Base-by-base conservation (phyloP, 352 stramenopile genomes). In the Peronospora belbahrii region DNA sequence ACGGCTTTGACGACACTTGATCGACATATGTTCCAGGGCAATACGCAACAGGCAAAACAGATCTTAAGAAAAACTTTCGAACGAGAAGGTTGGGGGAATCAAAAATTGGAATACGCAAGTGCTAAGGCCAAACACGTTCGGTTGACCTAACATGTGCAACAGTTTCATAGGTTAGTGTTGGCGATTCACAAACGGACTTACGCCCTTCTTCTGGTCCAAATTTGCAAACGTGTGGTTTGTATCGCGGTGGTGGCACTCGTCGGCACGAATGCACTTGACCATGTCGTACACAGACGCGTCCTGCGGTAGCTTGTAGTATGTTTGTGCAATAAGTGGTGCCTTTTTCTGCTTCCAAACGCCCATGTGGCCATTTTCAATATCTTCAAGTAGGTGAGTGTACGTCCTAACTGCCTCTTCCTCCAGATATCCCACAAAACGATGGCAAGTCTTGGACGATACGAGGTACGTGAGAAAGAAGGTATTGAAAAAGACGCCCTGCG, bases 361-460 rank as follows among this genome's bases (percentile, higher is more conserved):
- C 38, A 96, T 49, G 38, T 97, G 78, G 6, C 64, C 84, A 25
- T 80, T 64, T 22, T 96, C 69, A 38, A 97, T 97, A 23, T 88
- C 88, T 23, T 85, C 48, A 18, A 97, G 70, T 42, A 97, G 77
- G 17, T 80, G 90, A 17, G 89, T 95, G 68, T 97, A 97, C 6
- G 87, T 97, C 39, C 84, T 72, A 30, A 89, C 87, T 9, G 87
- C 89, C 55, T 97, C 79, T 62, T 96, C 87, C 46, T 97, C 90
- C 17, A 97, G 58, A 66, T 97, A 97, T 3, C 88, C 89, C 10
- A 97, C 89, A 47, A 96, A 94, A 44, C 86, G 84, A 51, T 97
- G 89, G 52, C 82, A 95, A 11, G 80, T 83, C 31, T 74, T 80
- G 11, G 89, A 88, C 10, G 86, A 92, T 14, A 95, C 47, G 6